Evolutionary conservation across 768 basidiomycete genomes (phyloP), one percentile per base, ranked within the genome.

Genomic region (Lactarius akahatsu): DNA sequence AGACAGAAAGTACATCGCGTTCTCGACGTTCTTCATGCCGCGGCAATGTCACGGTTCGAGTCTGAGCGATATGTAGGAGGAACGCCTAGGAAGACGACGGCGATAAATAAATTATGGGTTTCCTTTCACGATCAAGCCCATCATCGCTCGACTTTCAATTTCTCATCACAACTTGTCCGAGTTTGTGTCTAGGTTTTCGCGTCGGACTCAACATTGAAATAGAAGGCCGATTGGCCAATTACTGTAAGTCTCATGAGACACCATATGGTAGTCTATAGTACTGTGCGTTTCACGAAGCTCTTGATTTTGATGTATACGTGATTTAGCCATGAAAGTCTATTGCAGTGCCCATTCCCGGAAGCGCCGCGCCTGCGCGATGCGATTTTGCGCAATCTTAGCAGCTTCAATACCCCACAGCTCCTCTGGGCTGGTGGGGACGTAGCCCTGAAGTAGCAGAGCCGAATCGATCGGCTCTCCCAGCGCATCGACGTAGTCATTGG

Each of bases 151-250:
- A 11, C 10, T 36, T 36, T 36, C 34, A 36, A 36, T 2, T 36
- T 36, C 34, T 36, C 34, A 11, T 36, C 34, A 36, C 36, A 38
- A 38, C 11, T 38, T 13, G 36, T 11, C 10, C 7, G 36, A 13
- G 11, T 38, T 15, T 15, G 38, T 16, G 13, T 15, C 38, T 5
- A 5, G 38, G 16, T n/a, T 18, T 73, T 23, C 62, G 50, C 18
- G 71, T 76, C 26, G 76, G 73, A 66, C 61, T 75, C n/a, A 71
- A 71, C 40, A 72, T n/a, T 75, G 54, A 66, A 66, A 38, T 38
- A 62, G 72, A 74, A 65, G 36, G 11, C 13, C 3, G 36, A 38
- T n/a, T n/a, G n/a, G n/a, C n/a, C n/a, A n/a, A n/a, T 38, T 38
- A 38, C 11, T 34, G 34, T 34, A 73, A 74, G 38, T 40, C 15